Evolutionary conservation across 345 rosid species (phyloP).

Genomic region (Cardamine occulta): DNA sequence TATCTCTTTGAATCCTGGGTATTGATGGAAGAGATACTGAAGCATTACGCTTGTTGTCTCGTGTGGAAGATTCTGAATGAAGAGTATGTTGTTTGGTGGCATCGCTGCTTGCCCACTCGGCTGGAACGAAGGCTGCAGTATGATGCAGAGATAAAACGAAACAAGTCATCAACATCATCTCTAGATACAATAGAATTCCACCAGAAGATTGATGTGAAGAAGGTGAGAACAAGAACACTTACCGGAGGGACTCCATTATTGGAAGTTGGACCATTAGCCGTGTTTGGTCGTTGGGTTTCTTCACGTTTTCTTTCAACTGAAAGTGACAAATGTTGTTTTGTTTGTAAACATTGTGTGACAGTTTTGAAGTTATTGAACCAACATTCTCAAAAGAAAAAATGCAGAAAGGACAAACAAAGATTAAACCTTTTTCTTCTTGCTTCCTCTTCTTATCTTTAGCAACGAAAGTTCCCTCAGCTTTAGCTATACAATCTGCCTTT

Average conservation of each 20-base stretch:
- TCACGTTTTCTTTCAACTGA: slow-evolving; percentile 88
- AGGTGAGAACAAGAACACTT: slow-evolving; percentile 37
- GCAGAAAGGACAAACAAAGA: background rate
- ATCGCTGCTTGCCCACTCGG: slow-evolving; percentile 60
- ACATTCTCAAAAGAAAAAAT: background rate
- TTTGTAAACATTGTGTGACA: slow-evolving; percentile 1
- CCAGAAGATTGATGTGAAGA: background rate
- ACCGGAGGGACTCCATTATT: slow-evolving; percentile 65
- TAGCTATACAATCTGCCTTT: slow-evolving; percentile 85
- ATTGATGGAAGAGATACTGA: slow-evolving; percentile 75
- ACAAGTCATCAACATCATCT: slow-evolving; percentile 7
- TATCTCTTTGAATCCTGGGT: slow-evolving; percentile 91
- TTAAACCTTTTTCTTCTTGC: slow-evolving; percentile 87
- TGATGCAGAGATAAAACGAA: slow-evolving; percentile 1
- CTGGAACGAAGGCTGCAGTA: slow-evolving; percentile 59
- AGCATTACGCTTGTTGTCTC: slow-evolving; percentile 88
- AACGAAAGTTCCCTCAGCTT: slow-evolving; percentile 80
- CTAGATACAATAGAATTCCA: background rate
- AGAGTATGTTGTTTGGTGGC: slow-evolving; percentile 84
- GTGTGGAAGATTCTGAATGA: slow-evolving; percentile 87
- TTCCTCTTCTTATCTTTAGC: slow-evolving; percentile 90
- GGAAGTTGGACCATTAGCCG: slow-evolving; percentile 61
- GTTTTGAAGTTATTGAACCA: background rate
- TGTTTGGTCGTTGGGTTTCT: slow-evolving; percentile 62
- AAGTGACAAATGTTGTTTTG: slow-evolving; percentile 18